Conservation (phyloP, 225 moss, liverwort and hornwort genomes). For the Antitrichia curtipendula region DNA sequence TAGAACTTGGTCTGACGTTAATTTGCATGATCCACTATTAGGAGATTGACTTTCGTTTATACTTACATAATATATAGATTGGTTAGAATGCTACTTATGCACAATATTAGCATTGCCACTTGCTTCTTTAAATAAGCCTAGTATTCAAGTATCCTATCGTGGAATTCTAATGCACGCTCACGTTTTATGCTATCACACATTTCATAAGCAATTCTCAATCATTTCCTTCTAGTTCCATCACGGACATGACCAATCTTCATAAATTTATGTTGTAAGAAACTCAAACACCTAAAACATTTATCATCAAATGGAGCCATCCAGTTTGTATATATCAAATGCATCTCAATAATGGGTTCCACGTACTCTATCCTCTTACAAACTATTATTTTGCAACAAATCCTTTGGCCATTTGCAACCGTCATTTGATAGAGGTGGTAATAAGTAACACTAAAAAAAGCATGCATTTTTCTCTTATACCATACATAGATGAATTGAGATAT, state of each 20-base stretch:
- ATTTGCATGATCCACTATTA: not conserved
- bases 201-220: not conserved
- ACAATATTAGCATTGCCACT: not conserved
- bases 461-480: too few species aligned
- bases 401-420: accelerated
- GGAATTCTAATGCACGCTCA: not conserved
- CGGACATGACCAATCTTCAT: not conserved
- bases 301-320: not conserved
- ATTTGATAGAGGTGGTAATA: not conserved
- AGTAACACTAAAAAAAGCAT: too few species aligned
- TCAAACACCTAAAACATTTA: not conserved
- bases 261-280: not conserved
- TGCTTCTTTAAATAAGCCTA: not conserved
- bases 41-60: not conserved
- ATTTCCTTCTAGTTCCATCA: not conserved
- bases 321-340: not conserved
- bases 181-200: not conserved
- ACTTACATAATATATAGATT: not conserved
- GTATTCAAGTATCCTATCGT: accelerated
- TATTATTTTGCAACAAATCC: not conserved
- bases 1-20: accelerated
- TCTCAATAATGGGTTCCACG: accelerated
- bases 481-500: too few species aligned
- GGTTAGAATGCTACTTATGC: not conserved
- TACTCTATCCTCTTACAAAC: not conserved